Conservation (phyloP, 805 yeast genomes). For the Alloascoidea africana region DNA sequence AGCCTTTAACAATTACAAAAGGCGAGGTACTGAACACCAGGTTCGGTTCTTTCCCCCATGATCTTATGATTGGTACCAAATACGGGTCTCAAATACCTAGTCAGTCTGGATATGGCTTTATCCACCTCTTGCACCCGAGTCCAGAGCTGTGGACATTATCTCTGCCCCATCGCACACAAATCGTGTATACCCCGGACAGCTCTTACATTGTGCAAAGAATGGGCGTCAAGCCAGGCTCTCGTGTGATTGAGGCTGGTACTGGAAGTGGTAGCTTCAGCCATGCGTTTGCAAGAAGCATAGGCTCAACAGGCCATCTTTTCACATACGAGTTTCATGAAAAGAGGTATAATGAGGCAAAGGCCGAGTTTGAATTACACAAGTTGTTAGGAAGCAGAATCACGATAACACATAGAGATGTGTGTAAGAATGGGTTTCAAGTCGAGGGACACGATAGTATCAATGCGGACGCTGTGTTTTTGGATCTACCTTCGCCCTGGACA, state of each 20-base stretch:
- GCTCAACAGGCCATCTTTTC: constrained; percentile 44
- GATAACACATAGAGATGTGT: constrained; percentile 85
- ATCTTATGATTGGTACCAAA: constrained; percentile 60
- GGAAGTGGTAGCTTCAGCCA: constrained; percentile 96
- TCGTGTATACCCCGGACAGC: constrained; percentile 92
- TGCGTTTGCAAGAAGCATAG: constrained; percentile 72
- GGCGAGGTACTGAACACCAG: constrained; percentile 66
- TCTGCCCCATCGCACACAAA: constrained; percentile 93
- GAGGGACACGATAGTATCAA: constrained; percentile 22
- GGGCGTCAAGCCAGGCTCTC: constrained; percentile 54
- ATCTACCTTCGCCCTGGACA: constrained; percentile 93
- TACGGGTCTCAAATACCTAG: constrained; percentile 78
- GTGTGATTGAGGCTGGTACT: constrained; percentile 93
- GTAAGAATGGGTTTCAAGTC: constrained; percentile 68
- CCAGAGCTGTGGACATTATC: constrained; percentile 96
- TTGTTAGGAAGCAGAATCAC: constrained; percentile 35
- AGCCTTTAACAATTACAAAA: constrained; percentile 48
- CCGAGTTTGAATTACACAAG: constrained; percentile 65
- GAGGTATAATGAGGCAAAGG: constrained; percentile 62
- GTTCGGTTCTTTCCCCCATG: constrained; percentile 82
- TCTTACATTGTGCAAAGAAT: constrained; percentile 79
- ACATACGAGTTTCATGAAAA: constrained; percentile 88
- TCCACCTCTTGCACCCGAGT: constrained; percentile 79
- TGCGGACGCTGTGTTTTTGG: constrained; percentile 73
- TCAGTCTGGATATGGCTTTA: constrained; percentile 55